A percentile compares a stretch with the other conserved stretches of the same genome.
Evolutionary conservation across 1,284 basidiomycete species (phyloP).

Genomic region (Boletus mariae): DNA sequence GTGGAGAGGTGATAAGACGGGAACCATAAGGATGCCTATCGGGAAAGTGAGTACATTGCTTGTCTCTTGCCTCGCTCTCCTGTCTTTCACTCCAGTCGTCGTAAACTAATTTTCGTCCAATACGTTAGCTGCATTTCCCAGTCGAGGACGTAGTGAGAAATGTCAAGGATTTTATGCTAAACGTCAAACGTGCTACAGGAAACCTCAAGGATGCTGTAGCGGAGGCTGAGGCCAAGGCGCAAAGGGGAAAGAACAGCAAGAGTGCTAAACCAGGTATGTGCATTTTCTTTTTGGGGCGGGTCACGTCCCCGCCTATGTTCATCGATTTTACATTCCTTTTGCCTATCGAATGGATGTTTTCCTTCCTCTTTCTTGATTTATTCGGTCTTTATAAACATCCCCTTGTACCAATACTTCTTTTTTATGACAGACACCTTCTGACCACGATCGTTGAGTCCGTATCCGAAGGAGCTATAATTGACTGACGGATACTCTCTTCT

Average conservation of each 20-base stretch:
- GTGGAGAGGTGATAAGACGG: slow-evolving; percentile 90
- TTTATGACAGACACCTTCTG: slow-evolving; percentile 1
- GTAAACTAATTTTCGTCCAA: slow-evolving; percentile 5
- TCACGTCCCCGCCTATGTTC: not conserved
- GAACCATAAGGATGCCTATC: slow-evolving; percentile 80
- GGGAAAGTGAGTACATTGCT: slow-evolving; percentile 46
- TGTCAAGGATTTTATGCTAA: slow-evolving; percentile 71
- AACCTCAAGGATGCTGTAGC: slow-evolving; percentile 47
- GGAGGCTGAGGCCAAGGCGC: slow-evolving; percentile 28
- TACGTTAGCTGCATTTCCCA: slow-evolving; percentile 67
- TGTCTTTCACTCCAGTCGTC: not conserved
- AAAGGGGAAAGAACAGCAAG: slow-evolving; percentile 38
- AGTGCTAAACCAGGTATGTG: slow-evolving; percentile 38
- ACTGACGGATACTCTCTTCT: too few species aligned
- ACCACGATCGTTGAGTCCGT: slow-evolving; percentile 5
- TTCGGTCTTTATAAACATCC: not conserved
- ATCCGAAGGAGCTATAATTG: too few species aligned
- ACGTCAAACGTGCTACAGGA: slow-evolving; percentile 75
- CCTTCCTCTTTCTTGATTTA: not conserved
- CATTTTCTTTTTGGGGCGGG: not conserved
- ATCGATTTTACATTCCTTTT: not conserved
- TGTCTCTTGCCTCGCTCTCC: not conserved
- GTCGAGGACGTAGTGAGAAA: slow-evolving; percentile 77
- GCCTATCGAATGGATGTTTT: not conserved
- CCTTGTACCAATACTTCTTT: slow-evolving; percentile 3